Conservation (phyloP, 2,329 filamentous ascomycete genomes). For the Furcasterigmium furcatum region DNA sequence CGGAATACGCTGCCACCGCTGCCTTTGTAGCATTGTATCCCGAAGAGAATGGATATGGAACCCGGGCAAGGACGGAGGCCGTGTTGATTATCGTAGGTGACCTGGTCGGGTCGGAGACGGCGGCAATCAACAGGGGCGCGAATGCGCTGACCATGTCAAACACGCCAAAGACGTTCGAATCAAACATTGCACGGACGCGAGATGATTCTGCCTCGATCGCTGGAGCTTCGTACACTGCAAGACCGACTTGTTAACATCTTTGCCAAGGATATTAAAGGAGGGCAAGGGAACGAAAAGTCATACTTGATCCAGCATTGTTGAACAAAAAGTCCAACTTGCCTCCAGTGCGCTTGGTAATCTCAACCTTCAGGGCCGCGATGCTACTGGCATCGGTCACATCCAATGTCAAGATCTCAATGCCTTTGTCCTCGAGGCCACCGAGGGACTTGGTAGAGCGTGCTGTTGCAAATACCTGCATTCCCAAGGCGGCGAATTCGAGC, state of each 20-base stretch:
- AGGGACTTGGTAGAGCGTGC: constrained; percentile 13
- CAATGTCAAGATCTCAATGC: constrained; percentile 32
- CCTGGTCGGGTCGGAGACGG: constrained; percentile 17
- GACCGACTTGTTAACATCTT: too few species aligned
- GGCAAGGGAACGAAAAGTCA: neutral
- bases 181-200: constrained; percentile 23
- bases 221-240: constrained; percentile 13
- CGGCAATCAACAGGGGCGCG: constrained; percentile 27
- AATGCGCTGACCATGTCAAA: constrained; percentile 35
- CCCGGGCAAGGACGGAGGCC: constrained; percentile 28
- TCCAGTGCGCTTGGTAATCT: constrained; percentile 26
- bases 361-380: constrained; percentile 18
- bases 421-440: constrained; percentile 21
- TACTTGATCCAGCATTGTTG: constrained; percentile 36
- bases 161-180: constrained; percentile 33
- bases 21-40: constrained; percentile 41
- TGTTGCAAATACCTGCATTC: constrained; percentile 6
- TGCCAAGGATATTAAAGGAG: neutral
- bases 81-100: constrained; percentile 30
- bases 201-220: constrained; percentile 16
- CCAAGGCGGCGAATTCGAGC: constrained; percentile 4
- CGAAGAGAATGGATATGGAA: constrained; percentile 29
- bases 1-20: constrained; percentile 34
- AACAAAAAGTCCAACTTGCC: constrained; percentile 38
- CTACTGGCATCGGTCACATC: constrained; percentile 34